These are phyloP conservation scores for Parasitella parasitica DNA, from an alignment of 371 early-diverging fungal species.

Conservation along the genomic window DNA sequence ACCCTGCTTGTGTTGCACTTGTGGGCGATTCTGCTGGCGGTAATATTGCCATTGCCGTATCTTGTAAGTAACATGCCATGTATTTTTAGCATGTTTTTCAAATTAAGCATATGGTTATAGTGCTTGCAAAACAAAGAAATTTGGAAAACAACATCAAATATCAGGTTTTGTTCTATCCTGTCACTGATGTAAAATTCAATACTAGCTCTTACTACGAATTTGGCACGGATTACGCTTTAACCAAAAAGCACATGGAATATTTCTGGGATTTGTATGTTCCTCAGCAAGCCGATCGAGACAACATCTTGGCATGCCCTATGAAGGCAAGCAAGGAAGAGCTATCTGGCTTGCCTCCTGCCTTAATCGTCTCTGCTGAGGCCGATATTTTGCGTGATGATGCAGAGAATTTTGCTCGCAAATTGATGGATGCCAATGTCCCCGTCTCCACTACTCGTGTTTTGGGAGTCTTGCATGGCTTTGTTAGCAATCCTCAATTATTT, in stretches of 20 bases:
- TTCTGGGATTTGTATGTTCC: slow-evolving; percentile 17
- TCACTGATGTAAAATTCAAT: slow-evolving; percentile 1
- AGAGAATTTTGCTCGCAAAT: slow-evolving; percentile 17
- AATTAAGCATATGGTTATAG: not conserved
- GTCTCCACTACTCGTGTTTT: slow-evolving; percentile 11
- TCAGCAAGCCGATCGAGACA: not conserved
- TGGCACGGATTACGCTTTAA: not conserved
- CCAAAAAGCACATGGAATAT: not conserved
- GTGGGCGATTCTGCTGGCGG: slow-evolving; percentile 30
- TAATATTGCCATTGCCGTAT: slow-evolving; percentile 15
- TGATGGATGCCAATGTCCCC: slow-evolving; percentile 15
- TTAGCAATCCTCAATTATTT: not conserved
- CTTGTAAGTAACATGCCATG: slow-evolving; percentile 4
- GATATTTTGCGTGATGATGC: slow-evolving; percentile 19
- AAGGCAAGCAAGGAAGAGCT: slow-evolving; percentile 3
- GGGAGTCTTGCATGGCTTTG: slow-evolving; percentile 20
- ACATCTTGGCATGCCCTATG: slow-evolving; percentile 15
- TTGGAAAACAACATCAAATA: not conserved
- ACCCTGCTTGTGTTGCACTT: slow-evolving; percentile 17
- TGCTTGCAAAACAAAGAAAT: slow-evolving; percentile 17
- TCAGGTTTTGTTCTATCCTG: slow-evolving; percentile 19
- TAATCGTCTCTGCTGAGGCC: slow-evolving; percentile 17
- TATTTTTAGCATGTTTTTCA: not conserved
- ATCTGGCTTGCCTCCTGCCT: slow-evolving; percentile 12
- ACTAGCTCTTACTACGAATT: slow-evolving; percentile 15